Evolutionary conservation across 2,329 filamentous ascomycete species (phyloP), one percentile per base, ranked within the genome.

Genomic region (Apiospora malaysiana): DNA sequence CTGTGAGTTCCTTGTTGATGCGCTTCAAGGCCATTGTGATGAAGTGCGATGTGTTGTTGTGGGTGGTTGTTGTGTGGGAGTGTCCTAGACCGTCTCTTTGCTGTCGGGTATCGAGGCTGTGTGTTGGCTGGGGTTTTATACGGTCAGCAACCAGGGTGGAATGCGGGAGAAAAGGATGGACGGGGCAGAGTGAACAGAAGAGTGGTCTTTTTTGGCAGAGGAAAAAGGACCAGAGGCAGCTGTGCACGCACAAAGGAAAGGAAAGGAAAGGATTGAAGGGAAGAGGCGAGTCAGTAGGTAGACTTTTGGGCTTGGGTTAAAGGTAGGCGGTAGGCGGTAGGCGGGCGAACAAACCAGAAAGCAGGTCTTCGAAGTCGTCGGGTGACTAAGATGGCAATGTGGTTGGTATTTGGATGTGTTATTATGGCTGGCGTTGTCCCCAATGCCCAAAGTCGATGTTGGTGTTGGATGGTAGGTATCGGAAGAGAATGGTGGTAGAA

Each of bases 1-100:
- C 93, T 84, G 92, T 92, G 83, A 96, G 90, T 86, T 96, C 93
- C 91, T 95, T 96, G 90, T 95, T 95, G 85, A 96, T 96, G 85
- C 93, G 91, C 92, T 96, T 96, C 80, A 96, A 90, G 85, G 93
- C 93, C 93, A 96, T 96, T 80, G 80, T 82, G 82, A 75, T 72
- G 70, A 70, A 73, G 67, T 77, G 72, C 77, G 75, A 76, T 73
- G 76, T 73, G 70, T 70, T 76, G 70, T 74, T 69, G 75, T 72
- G 70, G 72, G 71, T 72, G 70, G 71, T 71, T 65, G 71, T 70
- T 71, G 68, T 67, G 71, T 71, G 71, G 47, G 37, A 68, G 67
- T 72, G 72, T 73, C 56, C 56, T 63, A 63, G 56, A 40, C 71
- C 71, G 66, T 69, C 70, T 70, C 66, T 63, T 68, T 63, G 42